phyloP scores from a whole-genome alignment of 2,329 filamentous ascomycete genomes.

The Fusarium begoniae region DNA sequence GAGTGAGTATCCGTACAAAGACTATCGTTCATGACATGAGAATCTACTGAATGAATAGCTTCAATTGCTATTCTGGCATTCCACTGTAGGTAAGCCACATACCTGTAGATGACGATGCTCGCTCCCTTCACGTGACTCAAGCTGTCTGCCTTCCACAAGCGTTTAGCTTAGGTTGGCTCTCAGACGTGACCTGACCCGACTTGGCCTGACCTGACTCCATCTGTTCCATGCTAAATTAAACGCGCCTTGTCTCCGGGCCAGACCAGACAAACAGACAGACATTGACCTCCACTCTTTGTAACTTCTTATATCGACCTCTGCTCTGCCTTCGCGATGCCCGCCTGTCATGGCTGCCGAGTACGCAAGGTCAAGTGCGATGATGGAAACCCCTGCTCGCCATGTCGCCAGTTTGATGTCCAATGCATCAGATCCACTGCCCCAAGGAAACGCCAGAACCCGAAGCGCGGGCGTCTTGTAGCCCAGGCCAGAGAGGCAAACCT shows the following conservation, averaged over 20 bases:
- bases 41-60: background rate
- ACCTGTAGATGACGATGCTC: background rate
- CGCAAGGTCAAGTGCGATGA: conserved; percentile 42
- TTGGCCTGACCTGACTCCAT: background rate
- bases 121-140: conserved; percentile 18
- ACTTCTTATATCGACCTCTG: background rate
- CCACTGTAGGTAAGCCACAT: background rate
- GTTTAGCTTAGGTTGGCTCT: background rate
- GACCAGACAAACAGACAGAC: background rate
- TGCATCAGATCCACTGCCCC: conserved; percentile 33
- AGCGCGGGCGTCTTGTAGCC: conserved; percentile 32
- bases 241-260: conserved; percentile 18
- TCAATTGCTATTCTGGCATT: background rate
- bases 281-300: conserved; percentile 16
- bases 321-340: conserved; percentile 18
- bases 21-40: background rate
- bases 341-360: conserved; percentile 39
- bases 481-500: conserved; percentile 31
- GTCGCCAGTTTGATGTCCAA: conserved; percentile 31
- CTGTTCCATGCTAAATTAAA: conserved; percentile 10
- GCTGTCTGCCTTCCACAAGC: conserved; percentile 17
- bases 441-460: conserved; percentile 36
- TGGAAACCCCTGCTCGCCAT: conserved; percentile 35
- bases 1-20: background rate
- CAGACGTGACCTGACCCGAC: background rate